phyloP scores from a whole-genome alignment of 2,329 filamentous ascomycete species.

The Beauveria scarabaeidicola region DNA sequence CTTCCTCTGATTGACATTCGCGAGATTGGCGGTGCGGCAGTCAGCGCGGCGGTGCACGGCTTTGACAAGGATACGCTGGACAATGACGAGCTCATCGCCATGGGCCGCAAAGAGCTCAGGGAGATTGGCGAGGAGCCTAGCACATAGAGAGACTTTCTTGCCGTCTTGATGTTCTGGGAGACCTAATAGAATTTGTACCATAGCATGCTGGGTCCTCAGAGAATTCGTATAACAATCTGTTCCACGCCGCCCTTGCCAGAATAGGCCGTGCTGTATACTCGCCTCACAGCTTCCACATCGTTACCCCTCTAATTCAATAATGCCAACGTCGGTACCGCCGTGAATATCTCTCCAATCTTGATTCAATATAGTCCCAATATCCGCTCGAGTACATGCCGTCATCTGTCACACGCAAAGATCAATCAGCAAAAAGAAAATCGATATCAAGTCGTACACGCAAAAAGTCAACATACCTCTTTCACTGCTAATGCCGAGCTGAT shows the following conservation, averaged over 20 bases:
- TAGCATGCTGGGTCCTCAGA: slow-evolving; percentile 8
- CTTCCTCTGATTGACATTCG: slow-evolving; percentile 6
- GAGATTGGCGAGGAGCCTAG: slow-evolving; percentile 1
- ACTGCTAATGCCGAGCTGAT: slow-evolving; percentile 48
- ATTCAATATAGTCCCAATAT: background rate
- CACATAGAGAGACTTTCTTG: background rate
- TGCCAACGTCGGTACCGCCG: slow-evolving; percentile 30
- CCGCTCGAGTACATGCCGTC: background rate
- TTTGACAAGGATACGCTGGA: slow-evolving; percentile 9
- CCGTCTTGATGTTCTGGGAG: background rate
- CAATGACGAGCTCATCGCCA: slow-evolving; percentile 5
- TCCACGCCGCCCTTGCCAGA: slow-evolving; percentile 36
- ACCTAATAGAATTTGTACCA: background rate
- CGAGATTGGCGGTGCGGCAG: slow-evolving; percentile 1
- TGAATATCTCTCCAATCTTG: slow-evolving; percentile 20
- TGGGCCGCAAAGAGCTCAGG: slow-evolving; percentile 1
- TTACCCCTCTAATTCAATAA: slow-evolving; percentile 23
- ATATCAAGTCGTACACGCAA: background rate
- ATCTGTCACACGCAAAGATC: background rate
- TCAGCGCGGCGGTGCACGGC: background rate
- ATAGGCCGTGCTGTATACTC: slow-evolving; percentile 31
- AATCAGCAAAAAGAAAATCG: background rate
- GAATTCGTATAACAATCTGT: slow-evolving; percentile 32
- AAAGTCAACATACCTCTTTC: slow-evolving; percentile 35
- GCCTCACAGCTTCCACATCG: slow-evolving; percentile 34